Base-by-base conservation (phyloP, 179 eudicot species). In the Beta lomatogona region DNA sequence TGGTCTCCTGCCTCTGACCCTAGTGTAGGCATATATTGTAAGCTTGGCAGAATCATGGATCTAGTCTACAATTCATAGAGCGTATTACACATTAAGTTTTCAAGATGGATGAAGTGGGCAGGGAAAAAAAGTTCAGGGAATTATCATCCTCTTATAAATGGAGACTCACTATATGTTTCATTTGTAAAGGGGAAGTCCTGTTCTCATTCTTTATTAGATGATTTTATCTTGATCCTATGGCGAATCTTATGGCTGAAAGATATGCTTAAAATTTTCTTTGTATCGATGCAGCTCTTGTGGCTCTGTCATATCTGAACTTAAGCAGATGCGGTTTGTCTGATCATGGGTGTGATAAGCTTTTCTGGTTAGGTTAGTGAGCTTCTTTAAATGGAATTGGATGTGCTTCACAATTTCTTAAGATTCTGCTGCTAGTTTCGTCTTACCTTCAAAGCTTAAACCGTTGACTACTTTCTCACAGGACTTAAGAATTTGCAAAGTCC, bases 311-410 rank as follows among this genome's bases (percentile, higher is more conserved):
- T 86, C 81, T 95, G 84, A 95, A 95, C 75, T 90, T 94, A 61
- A 91, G 97, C 92, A 89, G 99, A 89, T 92, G 98, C 78, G 87
- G 88, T 73, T 84, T 95, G 41, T 84, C 95, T 59, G 97, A 91
- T 84, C 86, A 85, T 82, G 97, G 95, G 11, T 95, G 90, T 87
- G 93, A 90, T 55, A 94, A 91, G 82, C 90, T 95, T 79, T 89
- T 96, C n/a, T n/a, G n/a, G n/a, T n/a, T n/a, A n/a, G n/a, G 41
- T n/a, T 36, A 12, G 36, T 55, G 59, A 60, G 25, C 6, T 73
- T 59, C 25, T 76, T 22, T 74, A 8, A 7, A 60, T 71, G 11
- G 9, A 28, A 65, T 54, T 64, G 4, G 22, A 3, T 21, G 2
- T 76, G 48, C 14, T 44, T n/a, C 46, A n/a, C 59, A 70, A 10